phyloP scores from a whole-genome alignment of 1,139 yeast genomes.

The Nakaseomyces glabratus region DNA sequence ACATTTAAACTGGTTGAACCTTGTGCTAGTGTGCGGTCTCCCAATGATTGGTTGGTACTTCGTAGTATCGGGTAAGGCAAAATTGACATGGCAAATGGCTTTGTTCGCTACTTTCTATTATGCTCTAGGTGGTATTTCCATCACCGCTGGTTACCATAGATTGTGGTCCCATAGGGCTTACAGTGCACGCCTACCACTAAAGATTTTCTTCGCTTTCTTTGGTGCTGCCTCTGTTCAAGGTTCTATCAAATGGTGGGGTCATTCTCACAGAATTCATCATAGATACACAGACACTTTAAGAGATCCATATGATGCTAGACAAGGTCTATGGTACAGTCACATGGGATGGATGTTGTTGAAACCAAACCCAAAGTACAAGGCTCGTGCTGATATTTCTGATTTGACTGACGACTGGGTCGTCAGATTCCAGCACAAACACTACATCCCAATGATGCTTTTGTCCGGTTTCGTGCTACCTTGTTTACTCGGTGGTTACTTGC shows the following conservation, averaged over 20 bases:
- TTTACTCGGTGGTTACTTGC: slow-evolving; percentile 62
- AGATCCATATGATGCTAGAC: slow-evolving; percentile 96
- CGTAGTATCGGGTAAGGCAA: slow-evolving; percentile 41
- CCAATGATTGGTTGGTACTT: slow-evolving; percentile 57
- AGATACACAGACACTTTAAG: slow-evolving; percentile 93
- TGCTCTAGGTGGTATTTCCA: slow-evolving; percentile 70
- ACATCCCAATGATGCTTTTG: slow-evolving; percentile 54
- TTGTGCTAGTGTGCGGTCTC: slow-evolving; percentile 61
- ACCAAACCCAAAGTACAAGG: slow-evolving; percentile 91
- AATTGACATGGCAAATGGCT: slow-evolving; percentile 53
- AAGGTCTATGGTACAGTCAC: slow-evolving; percentile 93
- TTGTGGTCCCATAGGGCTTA: slow-evolving; percentile 85
- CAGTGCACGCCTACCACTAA: slow-evolving; percentile 62
- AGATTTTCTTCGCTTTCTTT: slow-evolving; percentile 65
- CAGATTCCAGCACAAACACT: slow-evolving; percentile 88
- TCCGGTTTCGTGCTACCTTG: slow-evolving; percentile 71
- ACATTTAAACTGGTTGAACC: slow-evolving; percentile 90
- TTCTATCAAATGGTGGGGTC: slow-evolving; percentile 98
- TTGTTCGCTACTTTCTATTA: slow-evolving; percentile 56
- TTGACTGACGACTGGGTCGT: slow-evolving; percentile 86
- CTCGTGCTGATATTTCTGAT: slow-evolving; percentile 93
- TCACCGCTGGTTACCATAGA: slow-evolving; percentile 93
- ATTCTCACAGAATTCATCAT: slow-evolving; percentile 94
- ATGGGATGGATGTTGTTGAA: slow-evolving; percentile 95
- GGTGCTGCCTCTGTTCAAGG: slow-evolving; percentile 98